Evolutionary conservation across 148 eudicot species (phyloP), one percentile per base, ranked within the genome.

Genomic region (Chenopodium berlandieri): DNA sequence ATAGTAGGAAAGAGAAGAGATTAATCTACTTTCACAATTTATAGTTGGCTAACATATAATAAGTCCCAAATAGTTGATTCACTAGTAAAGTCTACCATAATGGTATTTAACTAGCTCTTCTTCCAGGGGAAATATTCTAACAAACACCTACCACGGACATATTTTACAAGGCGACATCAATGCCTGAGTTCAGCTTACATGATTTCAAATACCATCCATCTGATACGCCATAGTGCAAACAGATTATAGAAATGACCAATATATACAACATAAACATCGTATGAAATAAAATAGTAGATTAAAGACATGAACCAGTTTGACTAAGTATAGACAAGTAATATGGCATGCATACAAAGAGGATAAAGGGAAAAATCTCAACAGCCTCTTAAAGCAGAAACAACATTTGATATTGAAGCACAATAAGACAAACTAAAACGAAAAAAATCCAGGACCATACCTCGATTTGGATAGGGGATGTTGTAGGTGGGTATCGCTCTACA

Each of bases 401-500:
- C 23, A 40, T 16, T 16, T 19, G 0, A n/a, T 10, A 30, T 27
- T 13, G n/a, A 48, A n/a, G 76, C 63, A 27, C 63, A 16, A 13
- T 25, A 48, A 13, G 64, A 11, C 47, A 31, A 10, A 47, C 22
- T 32, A 2, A 10, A 48, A 12, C 6, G 32, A 76, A 48, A 7
- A 0, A 0, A 46, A 47, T 67, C 8, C 47, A 66, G 23, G 81
- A 63, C 17, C 72, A 74, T 88, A 94, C 99, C 99, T 93, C 97
- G 19, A 95, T 92, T 81, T 93, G 95, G 19, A 92, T 60, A 31
- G 99, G 99, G 63, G 97, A 89, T 4, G 99, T 95, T 34, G 97
- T 93, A n/a, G 99, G 97, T 30, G 89, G 91, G 82, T 93, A 95
- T 90, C 99, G 87, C 85, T 91, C 88, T 25, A 91, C 94, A 80